Base-by-base conservation (phyloP, 1,139 yeast species). In the Ogataea hybrid region DNA sequence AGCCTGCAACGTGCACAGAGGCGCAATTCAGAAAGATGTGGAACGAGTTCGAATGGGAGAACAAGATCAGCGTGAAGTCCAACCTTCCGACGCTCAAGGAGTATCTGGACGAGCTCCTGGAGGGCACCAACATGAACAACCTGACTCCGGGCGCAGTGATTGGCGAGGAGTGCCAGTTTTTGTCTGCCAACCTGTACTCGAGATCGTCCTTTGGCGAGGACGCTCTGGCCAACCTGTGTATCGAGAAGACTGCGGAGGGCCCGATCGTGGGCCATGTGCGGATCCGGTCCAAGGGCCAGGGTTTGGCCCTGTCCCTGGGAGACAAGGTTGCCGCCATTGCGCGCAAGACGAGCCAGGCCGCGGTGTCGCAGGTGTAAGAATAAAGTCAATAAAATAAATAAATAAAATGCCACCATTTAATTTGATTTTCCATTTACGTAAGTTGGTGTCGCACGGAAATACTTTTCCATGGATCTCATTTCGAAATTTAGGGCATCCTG, bases 11-110 rank as follows among this genome's bases (percentile, higher is more conserved):
- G 21, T 88, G 96, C 64, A 71, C 89, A 14, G 98, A 92, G 65
- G 79, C 82, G 39, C 84, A 79, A 54, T 94, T 94, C 86, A 86
- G 98, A 59, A 79, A 82, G 57, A 90, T 90, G 97, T 94, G 99
- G 99, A 87, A 89, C 63, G 97, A 90, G 64, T 94, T 94, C 63
- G 99, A 94, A 69, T 94, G 99, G 99, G 99, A 94, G 67, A 94
- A 94, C 70, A 94, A 94, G 71, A 92, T 94, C 59, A 86, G 92
- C 49, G 86, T 94, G 61, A 83, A 85, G 56, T 81, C 95, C 3
- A 73, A 72, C 43, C 73, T 83, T 57, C 67, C 77, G 32, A 69
- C 90, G 1, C 75, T 94, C 60, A 84, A 83, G 60, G 87, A 79
- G 39, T 94, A 88, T 67, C 73, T 94, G 64, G 84, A 82, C 46